Evolutionary conservation across 345 rosid genomes (phyloP).

Genomic region (Eucalyptus marginata): DNA sequence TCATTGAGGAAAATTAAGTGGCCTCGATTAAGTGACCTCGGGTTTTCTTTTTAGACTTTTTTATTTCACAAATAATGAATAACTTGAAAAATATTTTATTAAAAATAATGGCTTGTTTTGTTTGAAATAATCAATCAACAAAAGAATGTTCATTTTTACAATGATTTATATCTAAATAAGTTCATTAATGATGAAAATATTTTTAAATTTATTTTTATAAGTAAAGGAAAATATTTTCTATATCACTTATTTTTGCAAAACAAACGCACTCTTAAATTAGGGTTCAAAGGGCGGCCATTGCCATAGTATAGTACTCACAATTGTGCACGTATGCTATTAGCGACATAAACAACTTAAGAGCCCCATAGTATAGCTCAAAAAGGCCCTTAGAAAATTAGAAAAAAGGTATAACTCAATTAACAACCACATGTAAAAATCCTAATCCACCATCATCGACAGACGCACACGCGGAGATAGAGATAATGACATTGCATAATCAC

Average conservation of each 20-base stretch:
- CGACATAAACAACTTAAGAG: too few species aligned
- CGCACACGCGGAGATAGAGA: too few species aligned
- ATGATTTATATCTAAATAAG: neutral
- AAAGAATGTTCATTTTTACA: neutral
- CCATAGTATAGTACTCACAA: too few species aligned
- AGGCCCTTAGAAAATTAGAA: too few species aligned
- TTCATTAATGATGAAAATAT: accelerated
- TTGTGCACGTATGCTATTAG: too few species aligned
- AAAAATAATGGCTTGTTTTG: accelerated
- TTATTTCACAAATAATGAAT: neutral
- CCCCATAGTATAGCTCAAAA: too few species aligned
- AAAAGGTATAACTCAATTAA: too few species aligned
- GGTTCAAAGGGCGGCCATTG: neutral
- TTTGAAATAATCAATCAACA: neutral
- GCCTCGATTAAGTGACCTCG: accelerated
- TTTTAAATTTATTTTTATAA: accelerated
- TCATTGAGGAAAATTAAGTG: neutral
- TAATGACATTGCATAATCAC: too few species aligned
- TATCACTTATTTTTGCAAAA: neutral
- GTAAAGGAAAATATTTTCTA: accelerated
- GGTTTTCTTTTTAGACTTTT: neutral
- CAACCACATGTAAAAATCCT: too few species aligned
- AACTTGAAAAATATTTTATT: accelerated
- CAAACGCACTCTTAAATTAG: accelerated
- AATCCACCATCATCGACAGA: too few species aligned